These are phyloP conservation scores for Globisporangium nodosum DNA, from an alignment of 352 stramenopile species.

Conservation along the genomic window DNA sequence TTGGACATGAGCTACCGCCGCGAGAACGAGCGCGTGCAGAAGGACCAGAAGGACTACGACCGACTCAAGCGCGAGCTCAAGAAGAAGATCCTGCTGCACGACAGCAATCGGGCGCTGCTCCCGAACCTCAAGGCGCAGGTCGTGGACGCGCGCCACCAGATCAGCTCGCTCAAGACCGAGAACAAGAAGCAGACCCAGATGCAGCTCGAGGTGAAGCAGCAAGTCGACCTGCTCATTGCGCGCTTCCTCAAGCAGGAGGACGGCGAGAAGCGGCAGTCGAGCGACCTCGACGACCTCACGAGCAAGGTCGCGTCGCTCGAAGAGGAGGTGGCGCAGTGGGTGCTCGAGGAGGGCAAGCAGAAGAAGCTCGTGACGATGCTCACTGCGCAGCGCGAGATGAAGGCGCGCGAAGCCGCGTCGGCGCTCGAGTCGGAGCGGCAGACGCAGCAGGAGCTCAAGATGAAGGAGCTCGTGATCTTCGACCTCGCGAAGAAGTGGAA, in stretches of 20 bases:
- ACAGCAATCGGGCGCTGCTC: constrained; percentile 65
- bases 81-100: constrained; percentile 82
- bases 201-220: constrained; percentile 83
- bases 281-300: constrained; percentile 57
- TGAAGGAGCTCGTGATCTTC: constrained; percentile 92
- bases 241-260: constrained; percentile 85
- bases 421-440: constrained; percentile 76
- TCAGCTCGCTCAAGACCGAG: constrained; percentile 45
- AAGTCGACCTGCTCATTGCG: constrained; percentile 89
- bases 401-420: constrained; percentile 77
- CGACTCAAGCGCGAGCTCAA: constrained; percentile 81
- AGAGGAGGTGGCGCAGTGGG: constrained; percentile 81
- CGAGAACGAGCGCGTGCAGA: constrained; percentile 60
- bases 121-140: constrained; percentile 79
- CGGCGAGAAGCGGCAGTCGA: constrained; percentile 64
- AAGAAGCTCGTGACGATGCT: constrained; percentile 85
- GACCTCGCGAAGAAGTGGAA: constrained; percentile 94
- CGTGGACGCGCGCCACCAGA: constrained; percentile 70
- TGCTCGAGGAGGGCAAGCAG: constrained; percentile 85
- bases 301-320: constrained; percentile 71
- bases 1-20: constrained; percentile 43
- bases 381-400: constrained; percentile 88
- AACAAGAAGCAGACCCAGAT: constrained; percentile 65
- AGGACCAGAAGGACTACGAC: constrained; percentile 79
- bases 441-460: constrained; percentile 88